Base-by-base conservation (phyloP, 768 basidiomycete genomes). In the Phlegmacium glaucopus region DNA sequence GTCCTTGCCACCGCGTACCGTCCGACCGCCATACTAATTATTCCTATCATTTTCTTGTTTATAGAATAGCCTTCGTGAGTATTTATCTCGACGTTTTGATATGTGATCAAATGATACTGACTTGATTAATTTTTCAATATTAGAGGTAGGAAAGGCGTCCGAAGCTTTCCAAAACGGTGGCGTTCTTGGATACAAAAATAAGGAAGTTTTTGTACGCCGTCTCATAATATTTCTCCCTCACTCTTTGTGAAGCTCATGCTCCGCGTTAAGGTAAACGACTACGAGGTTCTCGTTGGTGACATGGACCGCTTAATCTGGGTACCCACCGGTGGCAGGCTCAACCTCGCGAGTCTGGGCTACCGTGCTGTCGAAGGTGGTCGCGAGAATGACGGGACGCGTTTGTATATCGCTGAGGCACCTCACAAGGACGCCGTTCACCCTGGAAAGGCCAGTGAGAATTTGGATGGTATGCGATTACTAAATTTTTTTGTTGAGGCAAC, bases 241-340 rank as follows among this genome's bases (percentile, higher is more conserved):
- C 15, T 29, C 8, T 22, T 27, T 17, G n/a, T 42, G 8, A 39
- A 35, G 28, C 26, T 45, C 16, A n/a, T 41, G 39, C 41, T 10
- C 11, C n/a, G 17, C 44, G 37, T n/a, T 8, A 54, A 87, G 86
- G 32, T 82, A 28, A 76, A 72, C 25, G 72, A 69, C 28, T 89
- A 79, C 55, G 87, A 90, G 57, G 74, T 89, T 39, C 80, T 90
- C n/a, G 67, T 87, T 13, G 87, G 83, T 1, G 70, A 88, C 57
- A 65, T 70, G 52, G 63, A 61, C 4, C 82, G 71, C 18, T 61
- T 90, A 44, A 70, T 55, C 41, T 90, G 87, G 87, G 79, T 84
- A 1, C 51, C 70, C 41, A 53, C 63, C 41, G 63, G 64, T 28
- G 83, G 82, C 22, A 62, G 58, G 6, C 51, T 87, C 48, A 69